phyloP scores from a whole-genome alignment of 1,284 basidiomycete genomes.

The Naganishia liquefaciens region DNA sequence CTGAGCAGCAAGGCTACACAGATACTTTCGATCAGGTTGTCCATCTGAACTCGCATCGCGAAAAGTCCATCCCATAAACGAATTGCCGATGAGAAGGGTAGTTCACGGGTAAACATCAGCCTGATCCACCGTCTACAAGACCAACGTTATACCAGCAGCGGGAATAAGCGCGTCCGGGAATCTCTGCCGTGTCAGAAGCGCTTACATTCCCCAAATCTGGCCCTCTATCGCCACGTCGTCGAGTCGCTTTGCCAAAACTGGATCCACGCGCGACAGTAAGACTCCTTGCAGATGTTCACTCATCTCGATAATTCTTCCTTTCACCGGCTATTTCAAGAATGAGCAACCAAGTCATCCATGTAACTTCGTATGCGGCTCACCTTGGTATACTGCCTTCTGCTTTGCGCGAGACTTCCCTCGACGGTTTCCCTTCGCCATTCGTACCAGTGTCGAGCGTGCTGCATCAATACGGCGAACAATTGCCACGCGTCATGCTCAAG shows the following conservation, averaged over 20 bases:
- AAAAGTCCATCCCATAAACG: constrained; percentile 88
- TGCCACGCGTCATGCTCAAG: constrained; percentile 71
- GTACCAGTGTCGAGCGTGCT: constrained; percentile 74
- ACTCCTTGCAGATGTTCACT: constrained; percentile 75
- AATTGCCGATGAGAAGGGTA: constrained; percentile 68
- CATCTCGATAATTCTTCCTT: constrained; percentile 74
- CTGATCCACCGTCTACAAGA: constrained; percentile 78
- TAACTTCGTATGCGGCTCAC: neutral
- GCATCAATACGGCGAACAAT: constrained; percentile 77
- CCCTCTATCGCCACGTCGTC: constrained; percentile 81
- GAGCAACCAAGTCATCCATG: neutral
- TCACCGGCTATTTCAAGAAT: constrained; percentile 8
- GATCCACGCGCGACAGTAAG: constrained; percentile 75
- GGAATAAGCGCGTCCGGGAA: neutral
- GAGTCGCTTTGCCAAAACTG: constrained; percentile 72
- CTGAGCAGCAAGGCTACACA: constrained; percentile 90
- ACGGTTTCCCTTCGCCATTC: constrained; percentile 69
- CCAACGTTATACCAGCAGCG: constrained; percentile 12
- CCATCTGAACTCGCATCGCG: constrained; percentile 68
- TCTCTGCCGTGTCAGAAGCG: constrained; percentile 3
- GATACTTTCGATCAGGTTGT: constrained; percentile 69
- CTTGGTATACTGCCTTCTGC: constrained; percentile 30
- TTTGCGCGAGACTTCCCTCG: constrained; percentile 43
- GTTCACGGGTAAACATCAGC: constrained; percentile 84
- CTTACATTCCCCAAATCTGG: constrained; percentile 90